Conservation (phyloP, 805 yeast species). For the Maudiozyma barnettii region DNA sequence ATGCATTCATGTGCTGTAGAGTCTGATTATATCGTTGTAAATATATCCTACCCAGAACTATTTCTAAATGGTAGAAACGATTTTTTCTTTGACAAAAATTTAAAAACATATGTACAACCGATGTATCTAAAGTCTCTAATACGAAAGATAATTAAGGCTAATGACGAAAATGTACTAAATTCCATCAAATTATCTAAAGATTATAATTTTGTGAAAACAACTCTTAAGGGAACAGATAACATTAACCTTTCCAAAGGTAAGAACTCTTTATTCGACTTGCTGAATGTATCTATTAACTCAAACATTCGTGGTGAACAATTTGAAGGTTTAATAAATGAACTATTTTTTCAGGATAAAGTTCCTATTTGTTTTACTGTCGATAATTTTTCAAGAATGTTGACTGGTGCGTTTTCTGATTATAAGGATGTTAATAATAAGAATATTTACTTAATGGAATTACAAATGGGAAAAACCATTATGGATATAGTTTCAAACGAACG, state of each 20-base stretch:
- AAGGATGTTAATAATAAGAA: slow-evolving; percentile 44
- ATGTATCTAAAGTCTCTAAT: slow-evolving; percentile 59
- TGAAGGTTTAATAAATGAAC: slow-evolving; percentile 45
- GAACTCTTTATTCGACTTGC: slow-evolving; percentile 37
- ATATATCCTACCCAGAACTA: slow-evolving; percentile 50
- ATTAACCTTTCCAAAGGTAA: slow-evolving; percentile 21
- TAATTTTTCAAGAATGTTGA: slow-evolving; percentile 55
- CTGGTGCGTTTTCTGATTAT: slow-evolving; percentile 49
- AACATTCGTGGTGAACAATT: slow-evolving; percentile 38
- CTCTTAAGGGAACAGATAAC: slow-evolving; percentile 23
- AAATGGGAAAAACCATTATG: slow-evolving; percentile 49
- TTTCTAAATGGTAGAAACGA: slow-evolving; percentile 68
- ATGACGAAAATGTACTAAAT: slow-evolving; percentile 31
- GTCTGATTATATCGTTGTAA: slow-evolving; percentile 53
- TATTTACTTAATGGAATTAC: slow-evolving; percentile 53
- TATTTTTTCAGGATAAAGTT: slow-evolving; percentile 37
- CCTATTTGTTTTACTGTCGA: slow-evolving; percentile 69
- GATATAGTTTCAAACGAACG: slow-evolving; percentile 44
- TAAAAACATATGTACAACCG: slow-evolving; percentile 60
- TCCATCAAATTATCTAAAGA: slow-evolving; percentile 30
- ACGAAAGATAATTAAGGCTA: slow-evolving; percentile 40
- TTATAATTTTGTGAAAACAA: slow-evolving; percentile 27
- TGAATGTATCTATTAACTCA: slow-evolving; percentile 30
- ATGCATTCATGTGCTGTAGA: slow-evolving; percentile 24
- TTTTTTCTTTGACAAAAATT: slow-evolving; percentile 44